These are phyloP conservation scores for Fistulifera pelliculosa DNA, from an alignment of 108 stramenopile genomes.

Conservation along the genomic window DNA sequence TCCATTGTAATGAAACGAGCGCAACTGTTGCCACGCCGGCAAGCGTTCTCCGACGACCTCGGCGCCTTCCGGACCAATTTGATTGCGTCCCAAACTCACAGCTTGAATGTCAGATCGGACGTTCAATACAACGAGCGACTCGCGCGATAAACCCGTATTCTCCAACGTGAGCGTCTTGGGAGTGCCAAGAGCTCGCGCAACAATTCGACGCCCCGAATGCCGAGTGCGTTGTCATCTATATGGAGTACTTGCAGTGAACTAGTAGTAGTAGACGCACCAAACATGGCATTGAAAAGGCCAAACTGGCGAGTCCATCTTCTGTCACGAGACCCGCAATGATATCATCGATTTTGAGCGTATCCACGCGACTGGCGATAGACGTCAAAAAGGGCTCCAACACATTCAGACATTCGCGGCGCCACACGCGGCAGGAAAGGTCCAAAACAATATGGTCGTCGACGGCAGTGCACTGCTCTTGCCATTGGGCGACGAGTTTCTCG, in stretches of 20 bases:
- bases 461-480: too few relatives aligned
- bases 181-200: not conserved
- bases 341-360: not conserved
- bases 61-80: constrained; percentile 13
- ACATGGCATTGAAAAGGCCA: not conserved
- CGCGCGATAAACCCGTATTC: not conserved
- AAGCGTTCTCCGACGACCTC: constrained; percentile 1
- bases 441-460: too few relatives aligned
- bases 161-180: not conserved
- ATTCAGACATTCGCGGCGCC: not conserved
- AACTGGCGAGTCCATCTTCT: not conserved
- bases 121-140: not conserved
- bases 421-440: not conserved
- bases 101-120: constrained; percentile 1
- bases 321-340: constrained; percentile 1
- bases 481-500: too few relatives aligned
- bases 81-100: constrained; percentile 6
- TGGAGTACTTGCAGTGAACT: not conserved
- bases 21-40: not conserved
- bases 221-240: not conserved
- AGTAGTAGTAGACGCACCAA: not conserved
- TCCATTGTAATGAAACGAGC: not conserved
- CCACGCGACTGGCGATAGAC: not conserved
- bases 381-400: not conserved
- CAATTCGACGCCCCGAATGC: not conserved